These are phyloP conservation scores for Saturnispora dispora DNA, from an alignment of 805 yeast species.

Conservation along the genomic window DNA sequence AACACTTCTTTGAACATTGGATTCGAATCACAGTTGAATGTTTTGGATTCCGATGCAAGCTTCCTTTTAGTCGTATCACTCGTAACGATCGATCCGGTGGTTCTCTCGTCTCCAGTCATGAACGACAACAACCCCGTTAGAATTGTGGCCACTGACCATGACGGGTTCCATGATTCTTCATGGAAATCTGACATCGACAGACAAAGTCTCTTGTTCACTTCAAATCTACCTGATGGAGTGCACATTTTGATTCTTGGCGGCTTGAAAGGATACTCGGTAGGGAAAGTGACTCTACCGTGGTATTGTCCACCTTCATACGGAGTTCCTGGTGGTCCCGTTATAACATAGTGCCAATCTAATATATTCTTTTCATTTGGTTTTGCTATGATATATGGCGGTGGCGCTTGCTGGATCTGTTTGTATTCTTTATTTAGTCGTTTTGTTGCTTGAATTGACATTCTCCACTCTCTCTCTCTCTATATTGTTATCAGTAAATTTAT, in stretches of 20 bases:
- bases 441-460: constrained; percentile 28
- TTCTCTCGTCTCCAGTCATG: constrained; percentile 80
- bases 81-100: constrained; percentile 75
- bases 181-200: constrained; percentile 91
- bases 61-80: constrained; percentile 46
- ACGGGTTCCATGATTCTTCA: constrained; percentile 93
- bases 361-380: constrained; percentile 83
- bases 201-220: constrained; percentile 73
- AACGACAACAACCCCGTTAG: constrained; percentile 80
- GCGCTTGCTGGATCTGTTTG: constrained; percentile 62
- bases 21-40: constrained; percentile 51
- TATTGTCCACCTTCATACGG: constrained; percentile 83
- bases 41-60: constrained; percentile 50
- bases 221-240: constrained; percentile 86
- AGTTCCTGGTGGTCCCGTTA: constrained; percentile 86
- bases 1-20: constrained; percentile 51
- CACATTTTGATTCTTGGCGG: constrained; percentile 87
- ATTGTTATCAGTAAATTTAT: background rate
- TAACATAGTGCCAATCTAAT: constrained; percentile 87
- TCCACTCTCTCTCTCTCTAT: background rate
- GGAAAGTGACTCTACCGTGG: constrained; percentile 80
- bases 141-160: constrained; percentile 89
- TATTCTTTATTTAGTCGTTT: constrained; percentile 67
- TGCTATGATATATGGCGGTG: constrained; percentile 79
- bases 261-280: constrained; percentile 79